A percentile compares a stretch with the other conserved stretches of the same genome.
Evolutionary conservation across 352 stramenopile genomes (phyloP).

Genomic region (Phytophthora uliginosa): DNA sequence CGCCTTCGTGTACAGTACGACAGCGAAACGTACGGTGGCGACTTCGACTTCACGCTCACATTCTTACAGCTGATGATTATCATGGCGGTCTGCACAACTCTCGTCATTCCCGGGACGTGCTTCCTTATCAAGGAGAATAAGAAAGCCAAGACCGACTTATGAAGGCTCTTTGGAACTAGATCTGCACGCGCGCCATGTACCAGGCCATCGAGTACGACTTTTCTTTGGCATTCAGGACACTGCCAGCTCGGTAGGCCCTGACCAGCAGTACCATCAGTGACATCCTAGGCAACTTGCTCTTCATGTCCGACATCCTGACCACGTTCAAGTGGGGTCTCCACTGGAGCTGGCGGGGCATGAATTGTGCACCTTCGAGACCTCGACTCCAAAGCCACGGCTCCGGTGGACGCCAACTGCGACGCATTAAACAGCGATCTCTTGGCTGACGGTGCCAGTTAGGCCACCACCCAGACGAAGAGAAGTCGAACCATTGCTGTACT

Average conservation of each 20-base stretch:
- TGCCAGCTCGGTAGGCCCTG: slow-evolving; percentile 26
- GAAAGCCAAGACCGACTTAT: slow-evolving; percentile 42
- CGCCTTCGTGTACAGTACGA: slow-evolving; percentile 70
- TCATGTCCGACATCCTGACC: slow-evolving; percentile 35
- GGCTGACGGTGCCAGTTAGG: no score
- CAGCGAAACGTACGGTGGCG: slow-evolving; percentile 40
- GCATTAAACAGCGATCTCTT: no score
- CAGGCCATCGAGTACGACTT: slow-evolving; percentile 4
- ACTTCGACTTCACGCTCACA: slow-evolving; percentile 59
- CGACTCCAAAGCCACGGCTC: no score
- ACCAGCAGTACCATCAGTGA: slow-evolving; percentile 36
- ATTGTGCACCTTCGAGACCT: no score
- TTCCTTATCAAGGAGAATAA: slow-evolving; percentile 70
- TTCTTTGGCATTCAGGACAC: slow-evolving; percentile 8
- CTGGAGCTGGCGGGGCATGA: slow-evolving; percentile 51
- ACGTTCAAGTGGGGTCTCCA: slow-evolving; percentile 42
- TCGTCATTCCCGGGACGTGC: slow-evolving; percentile 55
- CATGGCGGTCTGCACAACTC: slow-evolving; percentile 40
- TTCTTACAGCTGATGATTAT: slow-evolving; percentile 63
- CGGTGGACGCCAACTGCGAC: no score
- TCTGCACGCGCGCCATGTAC: slow-evolving; percentile 38
- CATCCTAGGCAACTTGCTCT: slow-evolving; percentile 41
- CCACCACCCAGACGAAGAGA: no score
- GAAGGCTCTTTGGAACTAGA: slow-evolving; percentile 37
- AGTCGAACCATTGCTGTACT: no score